phyloP scores from a whole-genome alignment of 257 asterid genomes.

The Petunia axillaris region DNA sequence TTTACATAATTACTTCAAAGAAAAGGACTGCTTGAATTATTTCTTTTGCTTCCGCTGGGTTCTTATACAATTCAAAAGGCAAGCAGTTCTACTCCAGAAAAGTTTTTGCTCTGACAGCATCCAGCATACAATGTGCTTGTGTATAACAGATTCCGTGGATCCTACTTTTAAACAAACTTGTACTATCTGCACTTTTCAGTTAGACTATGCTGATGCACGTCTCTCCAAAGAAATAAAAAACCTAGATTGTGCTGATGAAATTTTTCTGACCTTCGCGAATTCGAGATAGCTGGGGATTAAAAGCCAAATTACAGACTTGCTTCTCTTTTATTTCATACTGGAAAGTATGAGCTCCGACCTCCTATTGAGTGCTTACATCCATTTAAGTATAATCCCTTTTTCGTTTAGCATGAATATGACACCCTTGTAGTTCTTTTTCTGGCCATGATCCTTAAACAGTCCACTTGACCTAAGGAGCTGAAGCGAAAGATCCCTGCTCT shows the following conservation, averaged over 20 bases:
- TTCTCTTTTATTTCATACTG: slow-evolving; percentile 16
- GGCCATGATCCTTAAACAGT: background rate
- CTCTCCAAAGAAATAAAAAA: background rate
- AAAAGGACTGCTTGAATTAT: slow-evolving; percentile 91
- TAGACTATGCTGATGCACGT: slow-evolving; percentile 6
- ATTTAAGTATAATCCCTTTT: background rate
- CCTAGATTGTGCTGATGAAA: background rate
- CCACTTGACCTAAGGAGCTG: slow-evolving; percentile 12
- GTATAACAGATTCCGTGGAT: background rate
- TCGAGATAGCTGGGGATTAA: background rate
- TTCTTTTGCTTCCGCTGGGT: slow-evolving; percentile 99
- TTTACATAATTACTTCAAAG: slow-evolving; percentile 79
- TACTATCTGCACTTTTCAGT: background rate
- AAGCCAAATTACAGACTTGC: slow-evolving; percentile 7
- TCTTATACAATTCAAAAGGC: slow-evolving; percentile 97
- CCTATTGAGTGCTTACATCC: background rate
- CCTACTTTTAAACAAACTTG: background rate
- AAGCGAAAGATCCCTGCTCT: background rate
- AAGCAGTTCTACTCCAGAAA: slow-evolving; percentile 34
- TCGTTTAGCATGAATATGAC: background rate
- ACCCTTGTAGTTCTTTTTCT: background rate
- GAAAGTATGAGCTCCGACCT: slow-evolving; percentile 5
- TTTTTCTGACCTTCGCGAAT: slow-evolving; percentile 4
- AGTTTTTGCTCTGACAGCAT: background rate
- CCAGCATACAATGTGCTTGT: background rate